phyloP scores from a whole-genome alignment of 495 filamentous ascomycete genomes.

The Parathielavia hyrcaniae region DNA sequence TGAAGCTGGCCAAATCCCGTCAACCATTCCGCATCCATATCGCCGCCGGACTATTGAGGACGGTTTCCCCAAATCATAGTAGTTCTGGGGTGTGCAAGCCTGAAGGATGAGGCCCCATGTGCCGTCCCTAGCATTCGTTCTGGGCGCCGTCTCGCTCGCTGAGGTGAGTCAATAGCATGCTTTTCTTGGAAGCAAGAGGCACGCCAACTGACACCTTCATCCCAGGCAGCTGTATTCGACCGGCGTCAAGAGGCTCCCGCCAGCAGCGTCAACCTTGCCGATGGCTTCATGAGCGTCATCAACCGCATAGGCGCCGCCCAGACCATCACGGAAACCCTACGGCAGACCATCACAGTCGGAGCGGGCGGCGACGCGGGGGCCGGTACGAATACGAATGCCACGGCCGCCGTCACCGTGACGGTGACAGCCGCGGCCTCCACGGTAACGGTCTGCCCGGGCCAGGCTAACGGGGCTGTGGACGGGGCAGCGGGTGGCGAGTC shows the following conservation, averaged over 20 bases:
- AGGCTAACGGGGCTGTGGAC: conserved; percentile 16
- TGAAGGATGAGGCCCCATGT: conserved; percentile 37
- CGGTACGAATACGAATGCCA: conserved; percentile 32
- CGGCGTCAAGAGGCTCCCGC: conserved; percentile 16
- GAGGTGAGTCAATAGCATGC: conserved; percentile 32
- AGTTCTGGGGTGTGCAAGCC: conserved; percentile 12
- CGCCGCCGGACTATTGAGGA: background rate
- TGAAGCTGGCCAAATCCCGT: conserved; percentile 36
- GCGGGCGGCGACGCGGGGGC: conserved; percentile 18
- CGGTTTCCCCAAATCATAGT: background rate
- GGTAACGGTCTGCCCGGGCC: conserved; percentile 30
- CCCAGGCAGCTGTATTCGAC: conserved; percentile 35
- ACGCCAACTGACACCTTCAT: conserved; percentile 1
- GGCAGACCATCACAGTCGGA: conserved; percentile 32
- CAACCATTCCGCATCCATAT: conserved; percentile 13
- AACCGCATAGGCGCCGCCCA: conserved; percentile 19
- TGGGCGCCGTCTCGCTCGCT: conserved; percentile 36
- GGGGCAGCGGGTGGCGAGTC: background rate
- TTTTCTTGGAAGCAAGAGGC: background rate
- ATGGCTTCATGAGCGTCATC: conserved; percentile 17
- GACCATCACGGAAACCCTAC: conserved; percentile 39
- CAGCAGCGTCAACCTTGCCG: conserved; percentile 8
- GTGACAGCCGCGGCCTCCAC: conserved; percentile 38
- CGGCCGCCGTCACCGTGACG: conserved; percentile 27
- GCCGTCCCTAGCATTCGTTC: conserved; percentile 29